phyloP scores from a whole-genome alignment of 1,284 basidiomycete species.

The Malassezia vespertilionis region DNA sequence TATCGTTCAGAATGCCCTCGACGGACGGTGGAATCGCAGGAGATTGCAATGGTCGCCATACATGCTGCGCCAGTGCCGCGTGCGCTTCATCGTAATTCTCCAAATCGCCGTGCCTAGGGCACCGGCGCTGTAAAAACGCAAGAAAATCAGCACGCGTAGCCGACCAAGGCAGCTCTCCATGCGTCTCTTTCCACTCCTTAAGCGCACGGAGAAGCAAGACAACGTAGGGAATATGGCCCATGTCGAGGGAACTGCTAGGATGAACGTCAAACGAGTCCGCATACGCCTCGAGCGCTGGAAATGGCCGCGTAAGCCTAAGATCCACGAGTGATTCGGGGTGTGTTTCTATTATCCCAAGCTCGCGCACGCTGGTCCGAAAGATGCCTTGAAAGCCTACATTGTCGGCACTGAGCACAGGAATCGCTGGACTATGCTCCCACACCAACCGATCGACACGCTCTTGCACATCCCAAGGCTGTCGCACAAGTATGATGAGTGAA shows the following conservation, averaged over 20 bases:
- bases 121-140: slow-evolving; percentile 54
- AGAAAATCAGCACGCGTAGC: slow-evolving; percentile 73
- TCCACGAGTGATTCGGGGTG: slow-evolving; percentile 62
- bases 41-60: slow-evolving; percentile 36
- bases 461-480: slow-evolving; percentile 30
- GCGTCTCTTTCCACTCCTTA: slow-evolving; percentile 61
- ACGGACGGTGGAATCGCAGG: slow-evolving; percentile 28
- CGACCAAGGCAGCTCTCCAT: slow-evolving; percentile 52
- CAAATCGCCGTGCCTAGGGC: slow-evolving; percentile 64
- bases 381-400: slow-evolving; percentile 37
- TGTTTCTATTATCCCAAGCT: slow-evolving; percentile 62
- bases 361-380: slow-evolving; percentile 31
- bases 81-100: slow-evolving; percentile 71
- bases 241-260: slow-evolving; percentile 28
- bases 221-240: slow-evolving; percentile 38
- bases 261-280: slow-evolving; percentile 24
- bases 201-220: slow-evolving; percentile 58
- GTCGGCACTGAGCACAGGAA: slow-evolving; percentile 31
- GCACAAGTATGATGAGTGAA: slow-evolving; percentile 69
- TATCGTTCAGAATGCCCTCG: slow-evolving; percentile 54
- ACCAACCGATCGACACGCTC: slow-evolving; percentile 25
- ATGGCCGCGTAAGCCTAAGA: slow-evolving; percentile 76
- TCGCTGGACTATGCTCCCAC: slow-evolving; percentile 26
- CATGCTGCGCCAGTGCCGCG: slow-evolving; percentile 33
- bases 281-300: slow-evolving; percentile 53